These are phyloP conservation scores for Chrysochromulina tobinii DNA, from an alignment of 78 protist genomes.

Conservation along the genomic window DNA sequence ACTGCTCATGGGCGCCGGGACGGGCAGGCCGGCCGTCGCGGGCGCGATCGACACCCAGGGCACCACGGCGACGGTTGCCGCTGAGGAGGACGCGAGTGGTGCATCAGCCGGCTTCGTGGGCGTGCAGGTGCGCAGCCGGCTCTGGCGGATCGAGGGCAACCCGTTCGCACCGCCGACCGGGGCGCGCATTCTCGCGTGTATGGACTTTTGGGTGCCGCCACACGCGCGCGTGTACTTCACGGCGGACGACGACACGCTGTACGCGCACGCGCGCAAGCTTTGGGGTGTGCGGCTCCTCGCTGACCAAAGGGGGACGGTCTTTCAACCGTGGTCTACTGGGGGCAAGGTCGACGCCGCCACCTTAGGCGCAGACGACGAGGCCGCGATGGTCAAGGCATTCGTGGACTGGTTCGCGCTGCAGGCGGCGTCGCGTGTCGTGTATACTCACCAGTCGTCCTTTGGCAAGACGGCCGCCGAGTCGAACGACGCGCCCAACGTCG, in stretches of 20 bases:
- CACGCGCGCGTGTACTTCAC: neutral
- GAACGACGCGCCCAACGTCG: neutral
- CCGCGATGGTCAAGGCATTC: neutral
- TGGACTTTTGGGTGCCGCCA: neutral
- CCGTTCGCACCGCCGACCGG: neutral
- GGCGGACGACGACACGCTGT: neutral
- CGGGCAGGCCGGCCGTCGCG: no score
- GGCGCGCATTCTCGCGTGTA: neutral
- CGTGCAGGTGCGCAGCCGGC: neutral
- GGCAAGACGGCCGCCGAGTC: neutral
- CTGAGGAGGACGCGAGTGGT: no score
- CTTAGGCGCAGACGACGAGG: neutral
- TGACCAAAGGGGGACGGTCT: neutral
- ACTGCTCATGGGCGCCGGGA: no score
- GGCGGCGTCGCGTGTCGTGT: neutral
- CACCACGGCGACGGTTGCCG: no score
- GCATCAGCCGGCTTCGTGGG: neutral
- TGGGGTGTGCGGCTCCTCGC: neutral
- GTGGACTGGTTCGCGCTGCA: neutral
- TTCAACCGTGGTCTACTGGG: neutral
- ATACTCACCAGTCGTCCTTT: neutral
- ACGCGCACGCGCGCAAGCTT: neutral
- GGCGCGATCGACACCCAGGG: no score
- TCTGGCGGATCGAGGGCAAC: neutral
- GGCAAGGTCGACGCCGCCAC: neutral